A percentile compares a stretch with the other conserved stretches of the same genome.
Conservation (phyloP, 306 rosid genomes). For the Acacia acuminata region DNA sequence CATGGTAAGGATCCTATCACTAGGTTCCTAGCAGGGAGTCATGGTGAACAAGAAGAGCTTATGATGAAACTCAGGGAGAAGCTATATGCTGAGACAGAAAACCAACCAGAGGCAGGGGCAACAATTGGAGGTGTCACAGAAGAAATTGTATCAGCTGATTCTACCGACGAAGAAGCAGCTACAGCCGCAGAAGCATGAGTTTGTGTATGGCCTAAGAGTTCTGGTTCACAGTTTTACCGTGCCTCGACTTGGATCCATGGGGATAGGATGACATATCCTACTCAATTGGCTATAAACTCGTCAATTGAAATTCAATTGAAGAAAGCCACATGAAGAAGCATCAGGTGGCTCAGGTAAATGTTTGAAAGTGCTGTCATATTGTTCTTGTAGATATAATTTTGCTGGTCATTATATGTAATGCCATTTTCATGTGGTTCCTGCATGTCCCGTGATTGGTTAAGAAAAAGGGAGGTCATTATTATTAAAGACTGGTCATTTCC, state of each 20-base stretch:
- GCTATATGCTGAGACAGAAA: constrained; percentile 43
- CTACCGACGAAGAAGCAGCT: constrained; percentile 65
- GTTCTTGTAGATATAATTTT: constrained; percentile 34
- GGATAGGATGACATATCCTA: background rate
- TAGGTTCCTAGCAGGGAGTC: constrained; percentile 57
- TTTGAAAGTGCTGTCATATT: constrained; percentile 3
- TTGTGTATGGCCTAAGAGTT: background rate
- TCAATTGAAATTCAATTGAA: constrained; percentile 2
- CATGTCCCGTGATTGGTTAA: constrained; percentile 33
- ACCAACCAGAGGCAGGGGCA: constrained; percentile 34
- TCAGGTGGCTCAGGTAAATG: constrained; percentile 11
- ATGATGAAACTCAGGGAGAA: constrained; percentile 64
- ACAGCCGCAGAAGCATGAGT: constrained; percentile 53
- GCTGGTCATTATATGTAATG: constrained; percentile 13
- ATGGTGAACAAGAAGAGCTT: constrained; percentile 56
- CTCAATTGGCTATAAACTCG: constrained; percentile 18
- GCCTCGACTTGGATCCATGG: constrained; percentile 5
- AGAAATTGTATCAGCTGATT: constrained; percentile 48
- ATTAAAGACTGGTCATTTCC: background rate
- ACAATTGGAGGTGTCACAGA: constrained; percentile 33
- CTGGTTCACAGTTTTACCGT: background rate
- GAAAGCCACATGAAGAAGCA: constrained; percentile 3
- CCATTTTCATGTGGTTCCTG: constrained; percentile 7
- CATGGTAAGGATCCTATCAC: constrained; percentile 72
- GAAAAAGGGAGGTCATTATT: constrained; percentile 28